phyloP scores from a whole-genome alignment of 768 basidiomycete species.

The Leccinum aurantiacum region DNA sequence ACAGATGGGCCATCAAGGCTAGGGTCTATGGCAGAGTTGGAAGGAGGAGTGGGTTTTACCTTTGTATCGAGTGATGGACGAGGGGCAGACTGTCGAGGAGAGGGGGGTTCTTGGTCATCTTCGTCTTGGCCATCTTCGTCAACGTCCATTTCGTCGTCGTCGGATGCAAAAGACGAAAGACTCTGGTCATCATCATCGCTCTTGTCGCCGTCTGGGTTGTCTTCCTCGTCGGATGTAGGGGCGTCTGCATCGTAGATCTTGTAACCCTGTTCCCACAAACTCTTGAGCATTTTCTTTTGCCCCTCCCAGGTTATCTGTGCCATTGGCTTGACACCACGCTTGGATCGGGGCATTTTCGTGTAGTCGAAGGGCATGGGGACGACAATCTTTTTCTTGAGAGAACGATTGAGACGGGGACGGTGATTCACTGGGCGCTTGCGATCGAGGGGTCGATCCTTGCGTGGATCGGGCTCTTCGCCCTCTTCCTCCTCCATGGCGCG shows the following conservation, averaged over 20 bases:
- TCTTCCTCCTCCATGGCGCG: slow-evolving; percentile 66
- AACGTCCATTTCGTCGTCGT: slow-evolving; percentile 25
- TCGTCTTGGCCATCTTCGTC: slow-evolving; percentile 26
- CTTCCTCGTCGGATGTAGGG: slow-evolving; percentile 24
- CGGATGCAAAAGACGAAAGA: slow-evolving; percentile 7
- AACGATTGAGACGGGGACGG: neutral
- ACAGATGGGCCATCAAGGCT: slow-evolving; percentile 20
- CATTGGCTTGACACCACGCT: slow-evolving; percentile 7
- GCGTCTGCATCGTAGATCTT: slow-evolving; percentile 22
- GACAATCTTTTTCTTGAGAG: slow-evolving; percentile 10
- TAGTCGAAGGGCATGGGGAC: slow-evolving; percentile 22
- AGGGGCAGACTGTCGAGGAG: slow-evolving; percentile 23
- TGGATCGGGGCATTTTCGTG: slow-evolving; percentile 18
- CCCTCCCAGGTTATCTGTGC: neutral
- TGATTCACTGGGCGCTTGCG: neutral
- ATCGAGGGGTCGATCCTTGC: slow-evolving; percentile 17
- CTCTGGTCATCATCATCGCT: slow-evolving; percentile 13
- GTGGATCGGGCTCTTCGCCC: slow-evolving; percentile 35
- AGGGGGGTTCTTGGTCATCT: slow-evolving; percentile 26
- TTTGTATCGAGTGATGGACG: slow-evolving; percentile 21
- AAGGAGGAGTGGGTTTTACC: slow-evolving; percentile 7
- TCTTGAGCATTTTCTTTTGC: slow-evolving; percentile 3
- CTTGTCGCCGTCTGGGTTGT: slow-evolving; percentile 3
- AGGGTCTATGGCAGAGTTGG: slow-evolving; percentile 20
- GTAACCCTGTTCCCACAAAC: slow-evolving; percentile 18